Conservation (phyloP, 805 yeast genomes). For the Myxozyma kluyveri region DNA sequence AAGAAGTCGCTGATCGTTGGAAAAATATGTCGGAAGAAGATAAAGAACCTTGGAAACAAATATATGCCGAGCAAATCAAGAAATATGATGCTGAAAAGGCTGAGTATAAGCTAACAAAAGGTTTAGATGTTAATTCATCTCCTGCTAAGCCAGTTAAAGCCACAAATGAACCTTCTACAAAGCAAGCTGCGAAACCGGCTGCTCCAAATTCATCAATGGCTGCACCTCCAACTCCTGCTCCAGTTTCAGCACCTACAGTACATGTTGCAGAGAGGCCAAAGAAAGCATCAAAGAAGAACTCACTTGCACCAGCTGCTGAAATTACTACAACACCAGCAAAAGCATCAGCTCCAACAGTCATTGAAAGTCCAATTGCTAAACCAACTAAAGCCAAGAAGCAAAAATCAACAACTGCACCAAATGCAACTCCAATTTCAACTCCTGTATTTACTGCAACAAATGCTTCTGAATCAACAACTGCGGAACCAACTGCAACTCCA, state of each 20-base stretch:
- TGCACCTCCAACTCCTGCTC: slow-evolving; percentile 1
- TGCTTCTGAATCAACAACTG: too few relatives aligned
- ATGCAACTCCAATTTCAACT: neutral
- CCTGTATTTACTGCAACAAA: too few relatives aligned
- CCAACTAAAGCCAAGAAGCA: neutral
- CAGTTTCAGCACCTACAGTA: slow-evolving; percentile 3
- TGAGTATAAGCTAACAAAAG: slow-evolving; percentile 48
- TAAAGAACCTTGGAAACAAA: slow-evolving; percentile 68
- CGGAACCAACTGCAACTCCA: slow-evolving; percentile 1
- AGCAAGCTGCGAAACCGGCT: neutral
- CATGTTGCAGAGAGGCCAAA: slow-evolving; percentile 11
- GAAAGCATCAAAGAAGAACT: slow-evolving; percentile 32
- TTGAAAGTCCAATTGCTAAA: too few relatives aligned
- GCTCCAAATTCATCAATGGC: slow-evolving; percentile 1
- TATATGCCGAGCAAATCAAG: slow-evolving; percentile 45
- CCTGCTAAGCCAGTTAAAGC: slow-evolving; percentile 5
- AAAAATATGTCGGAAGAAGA: slow-evolving; percentile 64
- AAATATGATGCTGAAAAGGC: slow-evolving; percentile 48
- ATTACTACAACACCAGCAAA: neutral
- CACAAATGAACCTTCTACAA: slow-evolving; percentile 1
- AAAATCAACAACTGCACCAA: neutral
- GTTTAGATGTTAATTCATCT: slow-evolving; percentile 20
- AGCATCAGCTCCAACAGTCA: too few relatives aligned
- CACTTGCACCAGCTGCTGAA: slow-evolving; percentile 1
- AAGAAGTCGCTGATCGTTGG: slow-evolving; percentile 79